Conservation (phyloP, 2,329 filamentous ascomycete genomes). For the Fusarium hostae region DNA sequence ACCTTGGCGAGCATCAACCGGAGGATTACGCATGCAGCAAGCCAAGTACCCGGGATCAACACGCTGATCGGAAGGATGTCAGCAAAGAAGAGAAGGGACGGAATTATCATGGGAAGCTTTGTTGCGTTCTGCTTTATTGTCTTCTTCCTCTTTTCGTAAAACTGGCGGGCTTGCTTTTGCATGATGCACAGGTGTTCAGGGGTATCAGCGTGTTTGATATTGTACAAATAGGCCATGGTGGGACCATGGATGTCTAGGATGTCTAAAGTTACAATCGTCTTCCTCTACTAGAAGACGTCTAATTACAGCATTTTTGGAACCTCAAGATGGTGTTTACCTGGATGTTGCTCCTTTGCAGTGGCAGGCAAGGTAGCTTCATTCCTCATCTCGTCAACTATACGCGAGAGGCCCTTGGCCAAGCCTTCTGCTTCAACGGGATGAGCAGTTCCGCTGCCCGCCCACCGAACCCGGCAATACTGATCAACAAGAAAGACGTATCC, state of each 20-base stretch:
- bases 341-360: slow-evolving; percentile 49
- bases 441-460: slow-evolving; percentile 85
- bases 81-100: slow-evolving; percentile 92
- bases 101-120: slow-evolving; percentile 90
- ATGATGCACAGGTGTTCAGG: slow-evolving; percentile 50
- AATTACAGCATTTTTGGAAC: slow-evolving; percentile 44
- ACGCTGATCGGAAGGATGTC: slow-evolving; percentile 91
- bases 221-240: slow-evolving; percentile 47
- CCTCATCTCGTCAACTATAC: slow-evolving; percentile 69
- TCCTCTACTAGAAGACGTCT: slow-evolving; percentile 24
- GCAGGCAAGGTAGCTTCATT: slow-evolving; percentile 50
- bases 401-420: slow-evolving; percentile 71
- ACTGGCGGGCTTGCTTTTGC: slow-evolving; percentile 17
- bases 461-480: slow-evolving; percentile 86
- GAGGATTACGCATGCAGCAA: slow-evolving; percentile 87
- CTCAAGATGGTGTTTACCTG: slow-evolving; percentile 47
- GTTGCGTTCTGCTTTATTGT: slow-evolving; percentile 92
- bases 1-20: slow-evolving; percentile 89
- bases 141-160: slow-evolving; percentile 78
- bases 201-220: slow-evolving; percentile 52
- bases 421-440: slow-evolving; percentile 73
- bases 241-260: slow-evolving; percentile 41
- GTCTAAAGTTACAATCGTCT: slow-evolving; percentile 39
- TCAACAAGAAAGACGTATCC: slow-evolving; percentile 95
- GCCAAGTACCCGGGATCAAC: slow-evolving; percentile 93